Base-by-base conservation (phyloP, 2,329 filamentous ascomycete genomes). In the Aureobasidium lini region DNA sequence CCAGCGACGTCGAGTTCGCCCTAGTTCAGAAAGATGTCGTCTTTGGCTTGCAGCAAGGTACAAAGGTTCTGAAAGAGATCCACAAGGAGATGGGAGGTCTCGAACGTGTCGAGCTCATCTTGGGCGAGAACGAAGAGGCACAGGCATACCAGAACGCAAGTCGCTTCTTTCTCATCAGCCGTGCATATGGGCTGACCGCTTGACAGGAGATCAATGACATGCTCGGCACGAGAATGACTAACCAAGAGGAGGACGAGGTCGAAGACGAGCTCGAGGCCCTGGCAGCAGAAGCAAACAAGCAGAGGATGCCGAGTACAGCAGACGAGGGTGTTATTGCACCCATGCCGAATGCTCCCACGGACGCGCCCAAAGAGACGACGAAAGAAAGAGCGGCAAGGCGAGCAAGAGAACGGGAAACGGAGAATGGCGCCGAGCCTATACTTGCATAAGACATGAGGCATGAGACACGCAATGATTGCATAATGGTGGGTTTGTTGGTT, bases 21-120 rank as follows among this genome's bases (percentile, higher is more conserved):
- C 83, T 93, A 29, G 94, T 99, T 65, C 93, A 97, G 73, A 97
- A 96, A 76, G 94, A 97, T 77, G 88, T 99, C 39, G 72, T 99
- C 4, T 96, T 89, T 73, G 94, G 94, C 0, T 74, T 99, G 67
- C 88, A 95, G 74, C 91, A 96, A 77, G 93, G 93, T 42, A 96
- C 92, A 0, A 83, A 82, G 63, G 94, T 97, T 37, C 79, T 99
- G 62, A 86, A 89, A 71, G 88, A 94, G 72, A 97, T 99, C 61
- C 88, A 97, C 72, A 84, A 83, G 68, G 93, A 99, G 78, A 97
- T 99, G 89, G 93, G 93, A 60, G 93, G 94, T 2, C 78, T 99
- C 63, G 92, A 96, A 67, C 86, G 88, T 64, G 91, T 97, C 53
- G 94, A 97, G 81, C 93, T 94, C 80, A 79, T 99, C 67, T 89